A percentile compares a stretch with the other conserved stretches of the same genome.
These are phyloP conservation scores for Fimicolochytrium jonesii DNA, from an alignment of 192 early-diverging fungal species.

Conservation along the genomic window DNA sequence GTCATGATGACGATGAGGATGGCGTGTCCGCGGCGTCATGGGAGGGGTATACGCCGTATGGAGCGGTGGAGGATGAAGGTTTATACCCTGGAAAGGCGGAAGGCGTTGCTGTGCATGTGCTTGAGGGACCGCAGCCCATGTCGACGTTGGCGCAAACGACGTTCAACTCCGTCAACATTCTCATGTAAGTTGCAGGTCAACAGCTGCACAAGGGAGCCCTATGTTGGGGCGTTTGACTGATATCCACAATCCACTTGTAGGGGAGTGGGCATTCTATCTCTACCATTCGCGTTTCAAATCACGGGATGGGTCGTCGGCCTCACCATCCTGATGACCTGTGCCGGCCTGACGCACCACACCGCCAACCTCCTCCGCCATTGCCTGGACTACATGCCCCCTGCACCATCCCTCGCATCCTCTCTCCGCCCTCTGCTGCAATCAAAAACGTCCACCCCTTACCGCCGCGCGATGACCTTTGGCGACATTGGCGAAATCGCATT, in stretches of 20 bases:
- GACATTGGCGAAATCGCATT: slow-evolving; percentile 47
- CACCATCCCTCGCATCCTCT: neutral
- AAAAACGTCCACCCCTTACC: neutral
- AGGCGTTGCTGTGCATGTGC: neutral
- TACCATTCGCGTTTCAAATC: slow-evolving; percentile 55
- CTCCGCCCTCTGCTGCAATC: neutral
- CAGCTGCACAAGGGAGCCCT: too few relatives aligned
- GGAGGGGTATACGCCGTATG: neutral
- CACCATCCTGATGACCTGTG: slow-evolving; percentile 30
- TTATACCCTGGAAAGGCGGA: neutral
- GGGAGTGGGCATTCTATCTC: slow-evolving; percentile 60
- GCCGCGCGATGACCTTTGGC: slow-evolving; percentile 3
- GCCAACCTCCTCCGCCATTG: slow-evolving; percentile 12
- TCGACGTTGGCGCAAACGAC: slow-evolving; percentile 18
- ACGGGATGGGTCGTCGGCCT: slow-evolving; percentile 61
- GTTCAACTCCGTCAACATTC: slow-evolving; percentile 34
- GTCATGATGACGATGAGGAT: neutral
- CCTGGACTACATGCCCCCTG: slow-evolving; percentile 9
- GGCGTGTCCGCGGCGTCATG: neutral
- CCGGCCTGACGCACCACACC: slow-evolving; percentile 18
- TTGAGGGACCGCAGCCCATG: neutral
- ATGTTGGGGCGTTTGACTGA: too few relatives aligned
- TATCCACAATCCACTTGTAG: slow-evolving; percentile 16
- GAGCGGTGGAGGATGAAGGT: neutral
- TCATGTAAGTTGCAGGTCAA: slow-evolving; percentile 15